Base-by-base conservation (phyloP, 805 yeast genomes). In the Komagataella pastoris region DNA sequence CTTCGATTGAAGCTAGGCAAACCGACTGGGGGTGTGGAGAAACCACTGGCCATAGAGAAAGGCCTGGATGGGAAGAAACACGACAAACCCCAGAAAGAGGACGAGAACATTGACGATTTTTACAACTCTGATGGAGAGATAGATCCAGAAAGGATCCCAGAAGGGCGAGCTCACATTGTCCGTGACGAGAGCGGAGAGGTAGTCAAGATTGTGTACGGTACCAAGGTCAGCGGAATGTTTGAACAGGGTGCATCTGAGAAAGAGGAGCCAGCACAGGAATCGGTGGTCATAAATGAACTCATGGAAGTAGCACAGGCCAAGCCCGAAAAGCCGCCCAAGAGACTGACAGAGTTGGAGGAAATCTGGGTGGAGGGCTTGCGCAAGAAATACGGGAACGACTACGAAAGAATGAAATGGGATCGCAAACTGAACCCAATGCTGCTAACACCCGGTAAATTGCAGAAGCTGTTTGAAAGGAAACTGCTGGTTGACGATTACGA, bases 321-420 rank as follows among this genome's bases (percentile, higher is more conserved):
- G 56, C 65, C 71, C 7, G 74, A 67, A 44, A 73, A 66, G 40
- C 40, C 40, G 50, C 83, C 74, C 52, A 76, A 85, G 59, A 66
- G 65, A 18, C 85, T 79, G 58, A 78, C 88, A 54, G 83, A 75
- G 46, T 71, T 96, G 58, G 98, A 93, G 65, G 68, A 66, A 47
- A 84, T 76, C 40, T 88, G 96, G 95, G 65, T 87, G 46, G 67
- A 64, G 48, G 66, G 66, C 21, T 70, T 93, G 45, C 74, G 81
- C 54, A 79, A 77, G 18, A 88, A 88, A 64, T 81, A 93, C 61
- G 97, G 97, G 17, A 95, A 88, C 57, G 84, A 93, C 64, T 89
- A 81, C 63, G 83, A 76, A 48, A 86, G 82, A 59, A 93, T 93
- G 99, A 84, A 80, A 64, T 85, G 95, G 86, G 99, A 93, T 65